phyloP scores from a whole-genome alignment of 2,329 filamentous ascomycete genomes.

The Fusarium napiforme region DNA sequence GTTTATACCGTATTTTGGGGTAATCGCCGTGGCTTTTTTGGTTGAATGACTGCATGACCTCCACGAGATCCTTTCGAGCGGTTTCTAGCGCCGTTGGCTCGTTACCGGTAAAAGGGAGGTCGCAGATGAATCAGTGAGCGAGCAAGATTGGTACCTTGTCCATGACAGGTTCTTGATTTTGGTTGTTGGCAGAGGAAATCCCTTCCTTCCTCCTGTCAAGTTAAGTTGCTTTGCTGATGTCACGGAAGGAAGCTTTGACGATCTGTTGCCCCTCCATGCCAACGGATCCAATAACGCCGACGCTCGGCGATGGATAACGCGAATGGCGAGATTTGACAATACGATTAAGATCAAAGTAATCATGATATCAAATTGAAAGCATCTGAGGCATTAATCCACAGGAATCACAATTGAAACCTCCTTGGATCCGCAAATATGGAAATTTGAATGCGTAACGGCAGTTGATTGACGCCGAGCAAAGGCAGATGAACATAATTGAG shows the following conservation, averaged over 20 bases:
- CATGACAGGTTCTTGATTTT: slow-evolving; percentile 15
- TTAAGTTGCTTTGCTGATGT: background rate
- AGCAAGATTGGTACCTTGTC: background rate
- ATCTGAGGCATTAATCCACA: slow-evolving; percentile 4
- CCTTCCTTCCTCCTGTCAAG: background rate
- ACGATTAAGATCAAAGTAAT: background rate
- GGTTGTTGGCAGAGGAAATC: slow-evolving; percentile 11
- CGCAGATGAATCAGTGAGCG: slow-evolving; percentile 21
- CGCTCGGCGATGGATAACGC: slow-evolving; percentile 41
- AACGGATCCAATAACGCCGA: slow-evolving; percentile 38
- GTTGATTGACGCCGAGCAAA: slow-evolving; percentile 26
- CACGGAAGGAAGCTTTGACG: slow-evolving; percentile 13
- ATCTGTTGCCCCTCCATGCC: slow-evolving; percentile 14
- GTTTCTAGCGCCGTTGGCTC: slow-evolving; percentile 36
- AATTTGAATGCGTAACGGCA: slow-evolving; percentile 20
- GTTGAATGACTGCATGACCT: slow-evolving; percentile 1
- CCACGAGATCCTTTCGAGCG: slow-evolving; percentile 45
- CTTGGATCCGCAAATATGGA: slow-evolving; percentile 1
- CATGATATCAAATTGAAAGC: background rate
- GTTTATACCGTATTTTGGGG: slow-evolving; percentile 30
- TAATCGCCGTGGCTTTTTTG: background rate
- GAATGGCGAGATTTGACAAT: slow-evolving; percentile 32
- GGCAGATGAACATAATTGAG: slow-evolving; percentile 12
- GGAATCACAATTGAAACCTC: background rate
- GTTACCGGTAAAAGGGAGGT: slow-evolving; percentile 43